Evolutionary conservation across 306 rosid genomes (phyloP).

Genomic region (Begonia loranthoides): DNA sequence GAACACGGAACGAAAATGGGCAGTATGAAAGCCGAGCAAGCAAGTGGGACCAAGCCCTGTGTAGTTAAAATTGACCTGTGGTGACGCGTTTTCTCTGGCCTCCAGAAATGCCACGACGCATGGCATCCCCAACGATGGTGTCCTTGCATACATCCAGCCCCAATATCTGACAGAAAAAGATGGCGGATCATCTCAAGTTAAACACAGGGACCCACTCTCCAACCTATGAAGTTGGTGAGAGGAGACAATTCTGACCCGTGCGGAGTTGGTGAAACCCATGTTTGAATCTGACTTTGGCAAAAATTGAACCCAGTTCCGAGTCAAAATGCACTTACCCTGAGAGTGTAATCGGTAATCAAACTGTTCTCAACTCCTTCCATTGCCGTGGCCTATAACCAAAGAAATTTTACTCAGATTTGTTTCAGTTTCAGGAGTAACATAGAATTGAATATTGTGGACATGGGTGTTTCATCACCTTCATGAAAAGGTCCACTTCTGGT

Average conservation of each 20-base stretch:
- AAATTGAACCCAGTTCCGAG: too few species aligned
- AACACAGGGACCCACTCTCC: too few species aligned
- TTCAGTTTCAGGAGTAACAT: too few species aligned
- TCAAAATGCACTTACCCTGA: conserved; percentile 30
- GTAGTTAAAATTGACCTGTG: conserved; percentile 31
- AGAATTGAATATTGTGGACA: not conserved
- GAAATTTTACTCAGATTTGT: not conserved
- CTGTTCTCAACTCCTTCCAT: conserved; percentile 67
- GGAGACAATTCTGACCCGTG: too few species aligned
- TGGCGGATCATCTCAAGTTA: too few species aligned
- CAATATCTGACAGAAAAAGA: conserved; percentile 12
- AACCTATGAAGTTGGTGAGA: too few species aligned
- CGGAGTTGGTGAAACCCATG: too few species aligned
- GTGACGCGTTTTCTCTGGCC: conserved; percentile 86
- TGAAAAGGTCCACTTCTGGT: conserved; percentile 76
- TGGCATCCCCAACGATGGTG: conserved; percentile 75
- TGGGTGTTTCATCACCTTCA: conserved; percentile 39
- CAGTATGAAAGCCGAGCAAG: too few species aligned
- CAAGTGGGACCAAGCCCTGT: too few species aligned
- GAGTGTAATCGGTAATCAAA: conserved; percentile 64
- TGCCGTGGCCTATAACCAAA: conserved; percentile 45
- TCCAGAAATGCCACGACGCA: conserved; percentile 80
- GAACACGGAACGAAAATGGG: too few species aligned
- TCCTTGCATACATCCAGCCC: conserved; percentile 83
- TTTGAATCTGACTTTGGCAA: too few species aligned